These are phyloP conservation scores for Talaromyces albobiverticillius DNA, from an alignment of 2,329 filamentous ascomycete genomes.

Conservation along the genomic window DNA sequence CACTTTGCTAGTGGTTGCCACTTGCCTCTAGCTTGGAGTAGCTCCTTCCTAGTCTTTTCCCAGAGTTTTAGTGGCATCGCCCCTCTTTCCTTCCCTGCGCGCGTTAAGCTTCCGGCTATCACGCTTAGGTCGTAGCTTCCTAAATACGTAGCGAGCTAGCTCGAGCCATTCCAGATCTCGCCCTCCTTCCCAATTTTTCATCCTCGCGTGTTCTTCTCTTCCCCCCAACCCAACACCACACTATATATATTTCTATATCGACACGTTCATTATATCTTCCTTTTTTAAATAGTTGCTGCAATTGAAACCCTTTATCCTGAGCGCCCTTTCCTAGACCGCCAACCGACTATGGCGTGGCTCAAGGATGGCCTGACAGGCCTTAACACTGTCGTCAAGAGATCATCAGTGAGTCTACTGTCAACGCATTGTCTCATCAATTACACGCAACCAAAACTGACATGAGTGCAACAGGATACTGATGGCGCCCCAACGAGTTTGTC, in stretches of 20 bases:
- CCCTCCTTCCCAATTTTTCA: too few relatives aligned
- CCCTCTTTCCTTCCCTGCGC: neutral
- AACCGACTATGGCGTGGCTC: constrained; percentile 11
- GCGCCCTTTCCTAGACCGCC: neutral
- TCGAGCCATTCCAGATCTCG: too few relatives aligned
- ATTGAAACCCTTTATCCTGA: neutral
- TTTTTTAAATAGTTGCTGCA: too few relatives aligned
- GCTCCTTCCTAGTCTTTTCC: neutral
- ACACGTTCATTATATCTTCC: too few relatives aligned
- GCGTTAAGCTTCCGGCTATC: too few relatives aligned
- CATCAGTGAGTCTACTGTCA: neutral
- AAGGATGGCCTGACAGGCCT: constrained; percentile 8
- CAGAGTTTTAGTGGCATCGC: neutral
- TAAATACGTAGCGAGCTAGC: too few relatives aligned
- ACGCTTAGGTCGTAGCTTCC: too few relatives aligned
- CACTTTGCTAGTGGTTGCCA: too few relatives aligned
- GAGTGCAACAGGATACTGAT: neutral
- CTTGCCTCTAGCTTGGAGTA: too few relatives aligned
- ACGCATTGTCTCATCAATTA: neutral
- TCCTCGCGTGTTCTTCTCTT: too few relatives aligned
- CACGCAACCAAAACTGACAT: neutral
- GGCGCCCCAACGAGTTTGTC: constrained; percentile 38
- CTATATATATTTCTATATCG: neutral
- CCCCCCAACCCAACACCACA: neutral
- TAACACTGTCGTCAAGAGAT: constrained; percentile 3